phyloP scores from a whole-genome alignment of 129 eudicot species.

The Lactuca saligna region DNA sequence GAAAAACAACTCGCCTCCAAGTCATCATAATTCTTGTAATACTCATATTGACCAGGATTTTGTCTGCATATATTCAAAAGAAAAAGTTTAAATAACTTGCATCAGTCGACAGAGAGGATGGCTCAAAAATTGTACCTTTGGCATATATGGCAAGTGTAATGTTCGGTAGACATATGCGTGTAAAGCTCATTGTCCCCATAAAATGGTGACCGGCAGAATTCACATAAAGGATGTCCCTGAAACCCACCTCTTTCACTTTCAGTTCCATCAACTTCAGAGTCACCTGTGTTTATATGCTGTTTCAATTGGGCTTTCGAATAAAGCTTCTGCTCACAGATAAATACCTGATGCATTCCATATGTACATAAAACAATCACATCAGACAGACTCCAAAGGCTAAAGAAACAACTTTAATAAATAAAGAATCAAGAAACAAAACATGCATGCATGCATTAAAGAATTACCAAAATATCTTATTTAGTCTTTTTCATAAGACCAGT shows the following conservation, averaged over 20 bases:
- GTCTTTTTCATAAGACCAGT: not conserved
- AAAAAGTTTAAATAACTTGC: not conserved
- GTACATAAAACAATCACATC: constrained; percentile 22
- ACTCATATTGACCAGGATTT: constrained; percentile 87
- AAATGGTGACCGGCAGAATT: constrained; percentile 81
- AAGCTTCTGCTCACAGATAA: constrained; percentile 92
- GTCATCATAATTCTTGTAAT: constrained; percentile 87
- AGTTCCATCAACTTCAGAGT: constrained; percentile 96
- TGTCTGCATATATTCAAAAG: constrained; percentile 50
- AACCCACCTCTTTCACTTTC: constrained; percentile 99
- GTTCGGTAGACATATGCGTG: constrained; percentile 86
- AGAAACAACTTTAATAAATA: not conserved
- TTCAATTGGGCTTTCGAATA: constrained; percentile 74
- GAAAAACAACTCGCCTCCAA: constrained; percentile 68
- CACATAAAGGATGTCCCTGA: constrained; percentile 88
- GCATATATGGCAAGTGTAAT: constrained; percentile 84
- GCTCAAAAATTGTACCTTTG: constrained; percentile 51
- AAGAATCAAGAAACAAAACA: not conserved
- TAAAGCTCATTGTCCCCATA: constrained; percentile 94
- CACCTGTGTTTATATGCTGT: constrained; percentile 83
- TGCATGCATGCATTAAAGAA: not conserved
- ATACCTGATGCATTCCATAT: constrained; percentile 54
- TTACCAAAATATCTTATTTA: not conserved
- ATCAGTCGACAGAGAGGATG: constrained; percentile 1
- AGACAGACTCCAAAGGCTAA: not conserved